Evolutionary conservation across 257 asterid species (phyloP).

Genomic region (Scutellaria galericulata): DNA sequence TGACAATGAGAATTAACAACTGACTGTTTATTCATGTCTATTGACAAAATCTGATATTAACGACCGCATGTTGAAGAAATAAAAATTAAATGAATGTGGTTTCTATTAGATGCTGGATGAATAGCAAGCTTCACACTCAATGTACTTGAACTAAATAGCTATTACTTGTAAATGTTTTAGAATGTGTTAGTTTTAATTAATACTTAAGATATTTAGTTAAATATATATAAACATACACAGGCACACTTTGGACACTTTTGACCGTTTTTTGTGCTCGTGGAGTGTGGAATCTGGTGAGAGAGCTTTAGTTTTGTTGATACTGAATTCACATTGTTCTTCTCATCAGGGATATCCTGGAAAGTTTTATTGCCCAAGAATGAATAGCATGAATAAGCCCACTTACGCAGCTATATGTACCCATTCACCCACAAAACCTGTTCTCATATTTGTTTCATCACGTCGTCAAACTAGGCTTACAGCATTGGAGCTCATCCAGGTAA

Average conservation of each 20-base stretch:
- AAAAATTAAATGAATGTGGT: slow-evolving; percentile 21
- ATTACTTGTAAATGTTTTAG: slow-evolving; percentile 4
- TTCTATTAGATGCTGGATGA: slow-evolving; percentile 13
- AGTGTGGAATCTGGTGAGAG: slow-evolving; percentile 25
- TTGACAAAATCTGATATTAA: background rate
- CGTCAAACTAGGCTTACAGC: slow-evolving; percentile 99
- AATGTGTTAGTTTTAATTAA: slow-evolving; percentile 18
- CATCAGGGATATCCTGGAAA: slow-evolving; percentile 98
- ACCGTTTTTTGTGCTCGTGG: slow-evolving; percentile 11
- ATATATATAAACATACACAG: too few relatives aligned
- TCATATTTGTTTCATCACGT: slow-evolving; percentile 96
- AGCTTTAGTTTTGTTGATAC: slow-evolving; percentile 5
- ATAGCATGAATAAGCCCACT: slow-evolving; percentile 98
- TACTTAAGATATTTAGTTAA: background rate
- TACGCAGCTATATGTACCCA: slow-evolving; percentile 99
- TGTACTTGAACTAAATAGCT: background rate
- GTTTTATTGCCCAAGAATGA: slow-evolving; percentile 99
- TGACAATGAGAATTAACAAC: too few relatives aligned
- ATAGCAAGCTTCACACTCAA: background rate
- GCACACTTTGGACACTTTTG: background rate
- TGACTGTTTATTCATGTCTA: background rate
- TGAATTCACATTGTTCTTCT: slow-evolving; percentile 31
- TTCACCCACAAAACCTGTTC: slow-evolving; percentile 97
- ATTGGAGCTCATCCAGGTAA: slow-evolving; percentile 95
- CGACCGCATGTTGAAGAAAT: background rate